Evolutionary conservation across 2,329 filamentous ascomycete genomes (phyloP), one percentile per base, ranked within the genome.

Genomic region (Fusarium nelsonii): DNA sequence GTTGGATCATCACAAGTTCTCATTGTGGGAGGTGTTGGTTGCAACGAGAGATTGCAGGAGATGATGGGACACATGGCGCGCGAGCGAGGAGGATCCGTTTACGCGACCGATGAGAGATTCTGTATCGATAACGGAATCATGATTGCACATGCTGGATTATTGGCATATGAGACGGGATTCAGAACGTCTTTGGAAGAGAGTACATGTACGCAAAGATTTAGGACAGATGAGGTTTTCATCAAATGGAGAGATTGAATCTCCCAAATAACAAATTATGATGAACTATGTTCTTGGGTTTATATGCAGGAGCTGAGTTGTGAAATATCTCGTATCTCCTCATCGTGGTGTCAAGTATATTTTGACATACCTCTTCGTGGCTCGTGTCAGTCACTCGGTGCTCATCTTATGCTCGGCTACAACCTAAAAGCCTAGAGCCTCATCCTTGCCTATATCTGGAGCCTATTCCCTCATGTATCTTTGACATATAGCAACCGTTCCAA

Each of bases 51-150:
- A 6, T 78, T 99, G 71, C 96, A 99, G 83, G 89, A 97, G 75
- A 99, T 99, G 96, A 99, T 99, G 96, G 94, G 93, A 16, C 84
- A 91, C 46, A 99, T 99, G 96, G 95, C 94, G 16, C 84, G 84
- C 44, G 94, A 97, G 78, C 84, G 96, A 37, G 93, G 94, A 54
- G 96, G 96, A 6, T 94, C 89, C 74, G 93, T 98, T 5, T 97
- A 92, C 81, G 94, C 96, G 26, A 98, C 95, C 0, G 96, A 99
- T 78, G 96, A 99, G 84, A 86, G 96, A 45, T 99, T 97, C 79
- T 99, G 96, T 78, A 99, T 99, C 73, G 96, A 99, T 80, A 99
- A 99, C 75, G 96, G 96, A 49, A 98, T 99, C 77, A 99, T 99
- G 96, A 99, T 99, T 82, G 96, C 96, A 2, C 95, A 99, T 79